Evolutionary conservation across 2,329 filamentous ascomycete species (phyloP), one percentile per base, ranked within the genome.

Genomic region (Zalaria sp.): DNA sequence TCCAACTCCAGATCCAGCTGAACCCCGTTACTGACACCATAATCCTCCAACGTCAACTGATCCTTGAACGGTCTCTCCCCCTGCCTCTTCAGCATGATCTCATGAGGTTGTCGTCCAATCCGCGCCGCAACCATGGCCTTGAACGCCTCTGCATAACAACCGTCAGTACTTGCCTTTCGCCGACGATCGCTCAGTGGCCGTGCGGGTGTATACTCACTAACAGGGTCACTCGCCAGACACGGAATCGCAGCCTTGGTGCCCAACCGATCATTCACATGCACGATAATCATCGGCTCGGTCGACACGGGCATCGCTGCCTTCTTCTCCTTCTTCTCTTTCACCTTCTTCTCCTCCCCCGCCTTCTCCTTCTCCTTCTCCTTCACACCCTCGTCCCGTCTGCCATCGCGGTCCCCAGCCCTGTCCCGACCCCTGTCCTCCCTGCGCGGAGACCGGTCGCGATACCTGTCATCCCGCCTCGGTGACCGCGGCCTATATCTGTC

Each of bases 201-300:
- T 47, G 37, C 9, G 27, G 53, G 45, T 65, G 25, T 65, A 2
- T 39, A 44, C 42, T 40, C 32, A 44, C 42, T 81, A 49, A 95
- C 80, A 5, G 79, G 80, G 63, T 96, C 89, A 3, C 78, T 82
- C 1, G 84, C 79, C 43, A 94, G 69, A 58, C 88, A 95, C 0
- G 89, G 89, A 48, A 96, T 91, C 40, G 84, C 82, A 10, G 88
- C 85, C 56, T 94, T 94, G n/a, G 89, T 95, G 8, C 89, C 89
- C 31, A 96, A 68, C n/a, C 89, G 76, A 62, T 96, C 89, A 59
- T 96, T 96, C 56, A 96, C 79, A 54, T 89, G 78, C 11, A 96
- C 88, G 40, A 93, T 76, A 51, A 96, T 95, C 82, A 95, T 93
- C 43, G 86, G 81, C 56, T 93, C 82, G 4, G 69, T 64, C 34